Evolutionary conservation across 306 rosid genomes (phyloP).

Genomic region (Arachis stenosperma): DNA sequence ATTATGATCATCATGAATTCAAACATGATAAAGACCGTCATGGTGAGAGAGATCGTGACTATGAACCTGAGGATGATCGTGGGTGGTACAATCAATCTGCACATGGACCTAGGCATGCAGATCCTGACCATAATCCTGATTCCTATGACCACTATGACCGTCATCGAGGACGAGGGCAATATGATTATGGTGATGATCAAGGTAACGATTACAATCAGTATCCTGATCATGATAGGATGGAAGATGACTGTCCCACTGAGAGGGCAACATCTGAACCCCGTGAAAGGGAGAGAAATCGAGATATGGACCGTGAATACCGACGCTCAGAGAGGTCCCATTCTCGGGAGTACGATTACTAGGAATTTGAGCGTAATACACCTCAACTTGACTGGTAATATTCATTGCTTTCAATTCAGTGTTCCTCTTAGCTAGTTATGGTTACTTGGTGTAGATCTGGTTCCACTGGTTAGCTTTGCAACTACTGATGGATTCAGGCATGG

Average conservation of each 20-base stretch:
- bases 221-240: constrained; percentile 64
- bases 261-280: constrained; percentile 63
- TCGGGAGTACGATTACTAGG: constrained; percentile 67
- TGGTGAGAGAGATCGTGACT: constrained; percentile 60
- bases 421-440: constrained; percentile 24
- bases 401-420: constrained; percentile 24
- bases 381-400: constrained; percentile 44
- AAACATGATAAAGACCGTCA: constrained; percentile 75
- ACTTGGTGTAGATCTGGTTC: constrained; percentile 13
- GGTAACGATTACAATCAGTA: constrained; percentile 67
- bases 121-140: constrained; percentile 60
- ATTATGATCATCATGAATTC: constrained; percentile 66
- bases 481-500: constrained; percentile 30
- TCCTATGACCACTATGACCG: constrained; percentile 55
- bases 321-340: constrained; percentile 79
- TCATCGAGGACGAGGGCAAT: constrained; percentile 56
- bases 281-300: constrained; percentile 72
- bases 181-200: constrained; percentile 64
- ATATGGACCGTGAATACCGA: constrained; percentile 61
- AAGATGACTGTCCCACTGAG: constrained; percentile 67
- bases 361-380: constrained; percentile 4
- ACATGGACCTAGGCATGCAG: constrained; percentile 68
- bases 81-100: constrained; percentile 74
- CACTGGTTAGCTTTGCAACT: constrained; percentile 23
- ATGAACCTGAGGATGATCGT: constrained; percentile 73